A percentile compares a stretch with the other conserved stretches of the same genome.
These are phyloP conservation scores for Boletus tomentosulus DNA, from an alignment of 768 basidiomycete genomes.

Conservation along the genomic window DNA sequence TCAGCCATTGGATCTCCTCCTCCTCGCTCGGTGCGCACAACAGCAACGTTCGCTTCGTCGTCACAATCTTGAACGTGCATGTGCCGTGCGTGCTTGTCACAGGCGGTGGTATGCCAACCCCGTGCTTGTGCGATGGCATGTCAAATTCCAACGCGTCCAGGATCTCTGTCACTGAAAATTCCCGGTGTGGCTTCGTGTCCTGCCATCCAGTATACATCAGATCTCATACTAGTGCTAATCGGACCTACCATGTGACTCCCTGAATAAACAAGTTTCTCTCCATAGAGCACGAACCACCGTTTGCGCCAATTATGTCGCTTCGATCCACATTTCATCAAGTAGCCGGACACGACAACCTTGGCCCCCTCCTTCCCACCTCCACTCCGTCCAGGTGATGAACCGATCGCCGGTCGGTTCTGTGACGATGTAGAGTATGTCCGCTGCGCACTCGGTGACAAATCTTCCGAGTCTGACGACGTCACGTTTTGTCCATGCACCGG, in stretches of 20 bases:
- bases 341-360: slow-evolving; percentile 82
- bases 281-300: slow-evolving; percentile 93
- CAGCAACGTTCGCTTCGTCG: slow-evolving; percentile 84
- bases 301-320: slow-evolving; percentile 95
- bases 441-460: slow-evolving; percentile 48
- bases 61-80: slow-evolving; percentile 93
- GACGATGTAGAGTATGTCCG: slow-evolving; percentile 43
- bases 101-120: slow-evolving; percentile 31
- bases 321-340: slow-evolving; percentile 94
- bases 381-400: slow-evolving; percentile 43
- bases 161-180: slow-evolving; percentile 80
- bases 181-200: slow-evolving; percentile 88
- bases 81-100: slow-evolving; percentile 32
- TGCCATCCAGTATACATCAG: slow-evolving; percentile 30
- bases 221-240: slow-evolving; percentile 3
- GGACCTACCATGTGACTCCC: slow-evolving; percentile 89
- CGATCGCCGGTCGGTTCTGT: slow-evolving; percentile 38
- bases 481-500: slow-evolving; percentile 46
- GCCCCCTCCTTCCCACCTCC: slow-evolving; percentile 45
- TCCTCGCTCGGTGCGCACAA: slow-evolving; percentile 95
- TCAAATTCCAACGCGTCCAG: slow-evolving; percentile 91
- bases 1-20: slow-evolving; percentile 98
- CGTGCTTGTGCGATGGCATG: slow-evolving; percentile 50
- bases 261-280: slow-evolving; percentile 82
- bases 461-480: slow-evolving; percentile 80